phyloP scores from a whole-genome alignment of 1,139 yeast species.

The Saccharomyces hybrid region DNA sequence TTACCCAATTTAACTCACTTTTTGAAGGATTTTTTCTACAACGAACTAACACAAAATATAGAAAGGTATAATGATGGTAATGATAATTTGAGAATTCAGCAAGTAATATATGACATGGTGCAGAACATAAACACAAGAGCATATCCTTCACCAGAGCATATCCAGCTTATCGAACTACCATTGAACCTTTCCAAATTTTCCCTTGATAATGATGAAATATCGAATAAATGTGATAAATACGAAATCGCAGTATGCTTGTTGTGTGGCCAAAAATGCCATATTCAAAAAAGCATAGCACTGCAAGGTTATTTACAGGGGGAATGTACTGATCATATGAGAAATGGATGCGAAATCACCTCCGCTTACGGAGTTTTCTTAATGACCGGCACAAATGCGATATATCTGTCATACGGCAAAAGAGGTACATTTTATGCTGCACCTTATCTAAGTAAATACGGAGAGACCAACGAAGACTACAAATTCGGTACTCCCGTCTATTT shows the following conservation, averaged over 20 bases:
- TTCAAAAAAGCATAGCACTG: constrained; percentile 43
- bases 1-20: constrained; percentile 39
- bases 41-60: background rate
- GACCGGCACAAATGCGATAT: constrained; percentile 66
- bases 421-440: constrained; percentile 88
- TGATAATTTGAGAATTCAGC: background rate
- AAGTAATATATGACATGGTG: background rate
- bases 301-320: constrained; percentile 50
- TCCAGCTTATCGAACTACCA: constrained; percentile 56
- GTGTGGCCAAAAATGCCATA: constrained; percentile 65
- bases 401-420: constrained; percentile 49
- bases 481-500: constrained; percentile 68
- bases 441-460: constrained; percentile 82
- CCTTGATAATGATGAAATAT: constrained; percentile 20
- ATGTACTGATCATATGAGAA: constrained; percentile 56
- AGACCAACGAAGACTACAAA: constrained; percentile 66
- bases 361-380: constrained; percentile 72
- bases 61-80: background rate
- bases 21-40: constrained; percentile 14
- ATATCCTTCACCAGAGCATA: constrained; percentile 47
- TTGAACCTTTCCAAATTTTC: constrained; percentile 64
- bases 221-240: constrained; percentile 21
- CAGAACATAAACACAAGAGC: constrained; percentile 1
- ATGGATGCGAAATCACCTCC: constrained; percentile 50
- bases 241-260: constrained; percentile 87